These are phyloP conservation scores for Monosporascus cannonballus DNA, from an alignment of 2,329 filamentous ascomycete genomes.

Conservation along the genomic window DNA sequence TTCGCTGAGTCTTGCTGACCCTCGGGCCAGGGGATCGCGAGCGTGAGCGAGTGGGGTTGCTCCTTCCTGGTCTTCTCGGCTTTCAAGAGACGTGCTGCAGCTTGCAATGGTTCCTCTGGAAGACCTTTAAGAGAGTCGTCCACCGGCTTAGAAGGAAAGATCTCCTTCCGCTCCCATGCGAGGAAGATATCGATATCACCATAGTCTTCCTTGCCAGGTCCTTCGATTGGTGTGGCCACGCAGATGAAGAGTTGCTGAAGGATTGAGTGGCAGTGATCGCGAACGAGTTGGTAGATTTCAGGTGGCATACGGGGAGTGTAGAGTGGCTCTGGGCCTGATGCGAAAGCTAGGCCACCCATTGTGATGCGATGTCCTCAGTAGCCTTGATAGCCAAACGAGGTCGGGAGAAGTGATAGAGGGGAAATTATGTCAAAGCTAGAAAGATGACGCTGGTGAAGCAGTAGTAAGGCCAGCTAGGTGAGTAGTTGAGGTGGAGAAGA, in stretches of 20 bases:
- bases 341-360: slow-evolving; percentile 65
- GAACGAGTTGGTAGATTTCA: slow-evolving; percentile 48
- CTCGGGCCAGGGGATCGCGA: slow-evolving; percentile 52
- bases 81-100: slow-evolving; percentile 35
- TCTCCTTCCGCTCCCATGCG: slow-evolving; percentile 23
- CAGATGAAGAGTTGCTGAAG: slow-evolving; percentile 46
- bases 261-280: slow-evolving; percentile 35
- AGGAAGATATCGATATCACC: slow-evolving; percentile 73
- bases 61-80: slow-evolving; percentile 35
- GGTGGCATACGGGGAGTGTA: slow-evolving; percentile 60
- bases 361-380: not conserved
- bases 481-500: too few species aligned
- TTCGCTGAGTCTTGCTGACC: slow-evolving; percentile 4
- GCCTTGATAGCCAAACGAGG: not conserved
- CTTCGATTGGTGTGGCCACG: slow-evolving; percentile 59
- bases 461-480: too few species aligned
- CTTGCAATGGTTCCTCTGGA: slow-evolving; percentile 13
- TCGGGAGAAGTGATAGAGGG: too few species aligned
- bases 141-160: slow-evolving; percentile 2
- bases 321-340: slow-evolving; percentile 38
- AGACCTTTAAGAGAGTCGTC: not conserved
- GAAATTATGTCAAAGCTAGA: too few species aligned
- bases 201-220: slow-evolving; percentile 59
- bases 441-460: too few species aligned
- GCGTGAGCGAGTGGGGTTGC: slow-evolving; percentile 25